Evolutionary conservation across 495 filamentous ascomycete species (phyloP).

Genomic region (Hypoxylon crocopeplum): DNA sequence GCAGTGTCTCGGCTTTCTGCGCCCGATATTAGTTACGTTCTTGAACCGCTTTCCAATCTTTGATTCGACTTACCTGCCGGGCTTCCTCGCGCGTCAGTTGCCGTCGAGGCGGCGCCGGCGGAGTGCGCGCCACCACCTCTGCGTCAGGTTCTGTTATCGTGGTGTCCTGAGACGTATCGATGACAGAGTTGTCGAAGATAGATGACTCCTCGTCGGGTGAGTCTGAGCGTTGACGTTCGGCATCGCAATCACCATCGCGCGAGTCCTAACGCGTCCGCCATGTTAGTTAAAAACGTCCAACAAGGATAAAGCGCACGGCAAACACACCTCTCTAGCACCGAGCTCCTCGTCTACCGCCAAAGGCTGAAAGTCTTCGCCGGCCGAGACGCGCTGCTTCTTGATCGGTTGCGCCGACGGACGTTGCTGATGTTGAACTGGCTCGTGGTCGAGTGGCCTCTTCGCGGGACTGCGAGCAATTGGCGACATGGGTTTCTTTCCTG

Average conservation of each 20-base stretch:
- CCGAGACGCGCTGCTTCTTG: slow-evolving; percentile 34
- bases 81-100: slow-evolving; percentile 50
- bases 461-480: too few relatives aligned
- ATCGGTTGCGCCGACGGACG: neutral
- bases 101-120: slow-evolving; percentile 13
- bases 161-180: slow-evolving; percentile 47
- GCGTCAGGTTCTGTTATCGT: slow-evolving; percentile 49
- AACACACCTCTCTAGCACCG: slow-evolving; percentile 1
- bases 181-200: slow-evolving; percentile 46
- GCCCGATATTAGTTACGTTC: slow-evolving; percentile 3
- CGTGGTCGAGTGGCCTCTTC: slow-evolving; percentile 36
- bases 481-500: slow-evolving; percentile 5
- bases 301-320: neutral
- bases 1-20: slow-evolving; percentile 58
- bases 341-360: neutral
- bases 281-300: neutral
- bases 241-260: neutral
- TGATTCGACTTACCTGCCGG: slow-evolving; percentile 43
- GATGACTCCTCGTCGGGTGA: slow-evolving; percentile 43
- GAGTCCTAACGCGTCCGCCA: slow-evolving; percentile 8
- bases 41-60: neutral
- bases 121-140: slow-evolving; percentile 15
- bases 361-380: neutral
- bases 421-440: slow-evolving; percentile 10
- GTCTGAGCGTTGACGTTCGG: slow-evolving; percentile 23